Evolutionary conservation across 129 eudicot species (phyloP), one percentile per base, ranked within the genome.

Genomic region (Centrapalus pauciflorus): DNA sequence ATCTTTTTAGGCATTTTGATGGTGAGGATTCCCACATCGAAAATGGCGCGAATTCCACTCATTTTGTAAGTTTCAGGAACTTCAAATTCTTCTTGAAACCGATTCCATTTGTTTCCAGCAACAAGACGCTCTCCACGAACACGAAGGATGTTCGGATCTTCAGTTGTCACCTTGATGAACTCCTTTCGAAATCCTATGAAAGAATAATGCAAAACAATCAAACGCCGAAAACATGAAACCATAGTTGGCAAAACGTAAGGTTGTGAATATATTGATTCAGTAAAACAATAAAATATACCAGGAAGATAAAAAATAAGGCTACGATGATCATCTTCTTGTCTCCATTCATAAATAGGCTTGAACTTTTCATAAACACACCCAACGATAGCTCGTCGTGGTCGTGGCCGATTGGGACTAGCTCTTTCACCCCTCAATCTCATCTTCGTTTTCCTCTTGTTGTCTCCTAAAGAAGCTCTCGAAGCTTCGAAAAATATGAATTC

Each of bases 31-130:
- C 87, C 97, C 4, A 67, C 84, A 43, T 79, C 89, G 33, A 83
- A 80, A 55, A 60, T 84, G 48, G 92, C 92, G 17, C 85, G 84
- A 56, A 70, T 75, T 20, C 60, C 75, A 9, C 48, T 69, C 28
- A 67, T 38, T 11, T 66, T 68, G 14, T 85, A 74, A 1, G 79
- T 50, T 33, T 75, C 64, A 0, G 89, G 89, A 38, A 82, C 72
- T 30, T 43, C 56, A 37, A 66, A 82, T 69, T 86, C 83, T 30
- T 86, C 81, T 3, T 67, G 83, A 33, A 90, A 90, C 7, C 85
- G 83, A 46, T 77, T 80, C 87, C 85, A 82, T 81, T 84, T 90
- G 76, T 86, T 90, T 17, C 87, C 85, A 0, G 61, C 54, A 21
- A 75, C 25, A 24, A 70, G 76, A 6, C 85, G 82, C 62, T 86